phyloP scores from a whole-genome alignment of 768 basidiomycete species.

The Boletus eberwhitei region DNA sequence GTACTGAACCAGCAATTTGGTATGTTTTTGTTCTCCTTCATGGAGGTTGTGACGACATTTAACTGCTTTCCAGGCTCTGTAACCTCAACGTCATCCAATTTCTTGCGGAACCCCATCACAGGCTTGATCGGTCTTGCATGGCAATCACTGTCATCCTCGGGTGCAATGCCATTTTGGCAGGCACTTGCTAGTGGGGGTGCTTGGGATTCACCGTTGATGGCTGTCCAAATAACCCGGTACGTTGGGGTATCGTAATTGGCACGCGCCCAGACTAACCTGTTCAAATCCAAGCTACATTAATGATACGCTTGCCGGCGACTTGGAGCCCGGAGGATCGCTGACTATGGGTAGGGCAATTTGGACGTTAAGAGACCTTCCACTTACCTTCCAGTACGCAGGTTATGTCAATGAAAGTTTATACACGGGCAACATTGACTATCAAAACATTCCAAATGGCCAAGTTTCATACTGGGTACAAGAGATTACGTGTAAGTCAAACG shows the following conservation, averaged over 20 bases:
- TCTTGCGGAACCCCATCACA: conserved; percentile 49
- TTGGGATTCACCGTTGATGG: conserved; percentile 53
- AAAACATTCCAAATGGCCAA: conserved; percentile 37
- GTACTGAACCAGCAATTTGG: conserved; percentile 55
- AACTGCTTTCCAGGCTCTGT: conserved; percentile 38
- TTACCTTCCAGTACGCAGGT: conserved; percentile 37
- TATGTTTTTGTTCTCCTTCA: conserved; percentile 26
- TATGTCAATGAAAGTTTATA: conserved; percentile 51
- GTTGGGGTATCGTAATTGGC: neutral
- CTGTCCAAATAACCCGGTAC: conserved; percentile 60
- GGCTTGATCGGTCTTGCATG: conserved; percentile 79
- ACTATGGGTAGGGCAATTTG: conserved; percentile 50
- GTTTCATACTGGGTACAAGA: conserved; percentile 48
- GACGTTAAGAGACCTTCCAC: neutral
- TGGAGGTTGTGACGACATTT: neutral
- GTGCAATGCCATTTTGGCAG: conserved; percentile 66
- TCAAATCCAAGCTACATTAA: conserved; percentile 38
- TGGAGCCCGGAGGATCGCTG: conserved; percentile 73
- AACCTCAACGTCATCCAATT: conserved; percentile 31
- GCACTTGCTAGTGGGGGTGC: conserved; percentile 41
- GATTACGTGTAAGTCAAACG: conserved; percentile 20
- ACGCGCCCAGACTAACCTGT: neutral
- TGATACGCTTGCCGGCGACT: conserved; percentile 32
- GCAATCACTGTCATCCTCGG: conserved; percentile 53
- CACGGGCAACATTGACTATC: conserved; percentile 48